phyloP scores from a whole-genome alignment of 139 green algal genomes.

The Coelastrella sp. region DNA sequence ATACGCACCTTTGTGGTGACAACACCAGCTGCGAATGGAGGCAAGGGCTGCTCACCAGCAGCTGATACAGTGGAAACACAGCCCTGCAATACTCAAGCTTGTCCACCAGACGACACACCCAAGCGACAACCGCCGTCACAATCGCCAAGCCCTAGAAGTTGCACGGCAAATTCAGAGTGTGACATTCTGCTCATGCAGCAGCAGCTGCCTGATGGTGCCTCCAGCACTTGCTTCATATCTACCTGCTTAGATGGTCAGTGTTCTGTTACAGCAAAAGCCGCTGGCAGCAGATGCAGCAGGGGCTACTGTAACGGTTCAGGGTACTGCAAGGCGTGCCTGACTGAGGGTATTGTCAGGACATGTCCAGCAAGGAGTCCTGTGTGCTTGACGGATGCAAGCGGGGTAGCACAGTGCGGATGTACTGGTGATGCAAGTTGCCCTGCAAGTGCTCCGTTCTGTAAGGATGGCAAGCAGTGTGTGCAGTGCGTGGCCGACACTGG shows the following conservation, averaged over 20 bases:
- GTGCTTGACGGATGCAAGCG: not conserved
- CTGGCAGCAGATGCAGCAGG: not conserved
- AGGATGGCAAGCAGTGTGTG: not conserved
- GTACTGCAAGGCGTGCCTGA: not conserved
- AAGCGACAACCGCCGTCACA: too few relatives aligned
- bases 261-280: not conserved
- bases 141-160: too few relatives aligned
- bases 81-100: not conserved
- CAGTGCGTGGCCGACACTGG: not conserved
- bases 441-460: not conserved
- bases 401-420: not conserved
- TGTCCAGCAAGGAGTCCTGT: not conserved
- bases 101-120: not conserved
- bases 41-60: not conserved
- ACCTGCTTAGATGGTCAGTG: not conserved
- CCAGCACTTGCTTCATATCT: not conserved
- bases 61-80: not conserved
- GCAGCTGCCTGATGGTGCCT: not conserved
- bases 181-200: too few relatives aligned
- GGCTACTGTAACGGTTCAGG: not conserved
- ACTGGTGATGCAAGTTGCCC: not conserved
- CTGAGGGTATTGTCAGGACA: not conserved
- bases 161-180: too few relatives aligned
- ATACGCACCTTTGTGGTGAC: not conserved
- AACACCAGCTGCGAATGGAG: not conserved